Base-by-base conservation (phyloP, 2,329 filamentous ascomycete species). In the Cercospora beticola region DNA sequence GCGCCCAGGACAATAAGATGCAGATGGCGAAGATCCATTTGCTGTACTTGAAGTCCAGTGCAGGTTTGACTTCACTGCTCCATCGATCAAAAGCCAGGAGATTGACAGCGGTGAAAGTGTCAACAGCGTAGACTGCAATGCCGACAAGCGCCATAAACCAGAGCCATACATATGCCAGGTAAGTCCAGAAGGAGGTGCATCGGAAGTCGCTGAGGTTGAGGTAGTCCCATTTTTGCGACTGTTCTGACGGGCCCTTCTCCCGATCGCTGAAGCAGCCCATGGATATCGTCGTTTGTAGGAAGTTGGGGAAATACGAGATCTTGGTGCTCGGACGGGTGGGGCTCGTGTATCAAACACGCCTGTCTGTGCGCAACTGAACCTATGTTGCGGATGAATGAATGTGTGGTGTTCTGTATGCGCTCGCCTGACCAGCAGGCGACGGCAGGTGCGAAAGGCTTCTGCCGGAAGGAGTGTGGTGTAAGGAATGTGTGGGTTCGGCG, bases 11-110 rank as follows among this genome's bases (percentile, higher is more conserved):
- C 40, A 95, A 85, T 71, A 98, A 90, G 77, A 99, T 98, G 79
- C 94, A 97, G 66, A 88, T 87, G 30, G 92, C 91, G 79, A 98
- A 99, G 78, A 99, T 94, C 93, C 94, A 97, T 82, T 95, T 96
- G 12, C 93, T 91, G 64, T 94, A 87, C 60, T 88, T 83, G 76
- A 96, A 88, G 3, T 89, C 87, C 72, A 98, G 90, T 49, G 87
- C 86, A 1, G 93, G 93, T 74, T 92, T 82, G 74, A 98, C 91
- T 73, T 92, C 86, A 64, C 91, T 92, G 1, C 92, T 92, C 94
- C 94, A 98, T 69, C 88, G 88, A 82, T 96, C 88, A 82, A 97
- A 97, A 66, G 87, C 91, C 62, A 99, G 86, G 49, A 99, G 85
- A 71, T 97, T 96, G 81, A 97, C 87, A 70, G 94, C 94, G 4